Evolutionary conservation across 2,329 filamentous ascomycete species (phyloP).

Genomic region (Ceratocystis albifundus): DNA sequence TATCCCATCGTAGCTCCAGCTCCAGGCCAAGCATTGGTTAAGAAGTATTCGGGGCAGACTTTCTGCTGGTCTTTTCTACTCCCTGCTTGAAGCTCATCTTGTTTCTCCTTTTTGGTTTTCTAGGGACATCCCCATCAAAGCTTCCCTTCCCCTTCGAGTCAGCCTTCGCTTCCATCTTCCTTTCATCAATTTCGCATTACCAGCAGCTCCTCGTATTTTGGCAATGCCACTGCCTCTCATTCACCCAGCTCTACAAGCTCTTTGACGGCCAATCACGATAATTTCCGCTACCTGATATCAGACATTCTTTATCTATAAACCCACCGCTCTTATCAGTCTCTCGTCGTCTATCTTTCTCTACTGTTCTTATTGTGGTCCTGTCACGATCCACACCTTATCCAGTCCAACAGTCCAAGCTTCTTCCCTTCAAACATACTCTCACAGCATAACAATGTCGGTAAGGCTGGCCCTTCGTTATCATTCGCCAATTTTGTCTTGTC

Average conservation of each 20-base stretch:
- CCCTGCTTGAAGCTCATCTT: slow-evolving; percentile 1
- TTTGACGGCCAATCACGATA: background rate
- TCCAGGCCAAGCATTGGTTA: background rate
- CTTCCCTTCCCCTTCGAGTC: background rate
- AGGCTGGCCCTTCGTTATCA: slow-evolving; percentile 6
- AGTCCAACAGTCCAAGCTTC: slow-evolving; percentile 5
- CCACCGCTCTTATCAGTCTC: background rate
- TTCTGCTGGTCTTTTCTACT: background rate
- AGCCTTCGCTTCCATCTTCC: background rate
- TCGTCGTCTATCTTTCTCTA: background rate
- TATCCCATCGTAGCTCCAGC: background rate
- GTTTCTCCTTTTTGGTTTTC: slow-evolving; percentile 8
- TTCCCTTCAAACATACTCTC: background rate
- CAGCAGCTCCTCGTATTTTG: background rate
- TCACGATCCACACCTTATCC: background rate
- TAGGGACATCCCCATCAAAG: slow-evolving; percentile 1
- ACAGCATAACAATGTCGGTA: slow-evolving; percentile 20
- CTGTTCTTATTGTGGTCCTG: background rate
- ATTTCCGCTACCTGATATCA: background rate
- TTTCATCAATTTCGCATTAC: background rate
- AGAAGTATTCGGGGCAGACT: too few species aligned
- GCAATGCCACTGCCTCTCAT: slow-evolving; percentile 3
- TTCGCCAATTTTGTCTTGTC: background rate
- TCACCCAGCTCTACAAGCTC: background rate
- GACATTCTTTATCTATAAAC: background rate